A percentile compares a stretch with the other conserved stretches of the same genome.
These are phyloP conservation scores for Nemania sp. DNA, from an alignment of 2,329 filamentous ascomycete species.

Conservation along the genomic window DNA sequence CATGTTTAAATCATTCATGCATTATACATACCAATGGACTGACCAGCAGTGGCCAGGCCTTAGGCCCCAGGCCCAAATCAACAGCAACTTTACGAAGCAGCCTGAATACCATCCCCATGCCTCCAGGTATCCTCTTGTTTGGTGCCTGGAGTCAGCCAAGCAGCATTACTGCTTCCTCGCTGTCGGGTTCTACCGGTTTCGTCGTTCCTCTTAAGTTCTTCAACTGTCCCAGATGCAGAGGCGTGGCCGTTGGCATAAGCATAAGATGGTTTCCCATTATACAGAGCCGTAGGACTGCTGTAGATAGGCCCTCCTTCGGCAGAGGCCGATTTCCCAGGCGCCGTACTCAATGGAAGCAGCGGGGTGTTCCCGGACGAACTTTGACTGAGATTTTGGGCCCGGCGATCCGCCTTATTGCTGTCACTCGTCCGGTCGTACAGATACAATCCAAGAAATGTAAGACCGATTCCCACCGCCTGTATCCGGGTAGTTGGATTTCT, in stretches of 20 bases:
- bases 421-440: conserved; percentile 94
- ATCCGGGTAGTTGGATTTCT: conserved; percentile 85
- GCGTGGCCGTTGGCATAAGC: conserved; percentile 62
- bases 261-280: conserved; percentile 51
- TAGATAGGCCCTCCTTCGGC: conserved; percentile 52
- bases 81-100: conserved; percentile 40
- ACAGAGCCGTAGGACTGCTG: conserved; percentile 53
- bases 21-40: conserved; percentile 38
- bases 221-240: conserved; percentile 49
- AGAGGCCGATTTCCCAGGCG: conserved; percentile 53
- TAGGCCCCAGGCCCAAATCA: conserved; percentile 3
- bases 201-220: conserved; percentile 70
- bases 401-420: conserved; percentile 86
- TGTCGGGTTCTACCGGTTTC: conserved; percentile 57
- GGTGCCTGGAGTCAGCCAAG: conserved; percentile 82
- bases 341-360: conserved; percentile 74
- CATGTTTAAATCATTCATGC: conserved; percentile 43
- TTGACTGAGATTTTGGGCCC: conserved; percentile 75
- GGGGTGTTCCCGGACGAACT: conserved; percentile 56
- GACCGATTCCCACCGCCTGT: conserved; percentile 84
- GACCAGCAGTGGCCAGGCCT: conserved; percentile 2
- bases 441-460: conserved; percentile 94
- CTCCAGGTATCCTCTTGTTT: conserved; percentile 89
- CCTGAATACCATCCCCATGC: conserved; percentile 56
- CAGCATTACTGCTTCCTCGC: conserved; percentile 61